A percentile compares a stretch with the other conserved stretches of the same genome.
Evolutionary conservation across 805 yeast genomes (phyloP).

Genomic region (Yarrowia sp.): DNA sequence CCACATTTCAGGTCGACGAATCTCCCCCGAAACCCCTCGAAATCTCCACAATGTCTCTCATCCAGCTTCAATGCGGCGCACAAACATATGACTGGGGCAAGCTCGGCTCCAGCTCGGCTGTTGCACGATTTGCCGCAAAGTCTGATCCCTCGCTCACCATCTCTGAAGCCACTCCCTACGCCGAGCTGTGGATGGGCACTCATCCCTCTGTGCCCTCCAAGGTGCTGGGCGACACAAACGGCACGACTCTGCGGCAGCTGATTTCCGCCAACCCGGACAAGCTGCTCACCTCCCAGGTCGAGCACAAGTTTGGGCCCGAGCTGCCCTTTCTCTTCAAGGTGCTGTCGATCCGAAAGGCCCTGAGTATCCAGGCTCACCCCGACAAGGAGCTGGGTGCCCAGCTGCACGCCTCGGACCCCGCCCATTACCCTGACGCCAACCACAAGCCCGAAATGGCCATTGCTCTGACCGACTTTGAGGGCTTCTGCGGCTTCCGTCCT

Average conservation of each 20-base stretch:
- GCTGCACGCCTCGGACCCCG: constrained; percentile 83
- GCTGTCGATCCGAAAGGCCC: constrained; percentile 87
- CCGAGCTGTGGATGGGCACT: constrained; percentile 99
- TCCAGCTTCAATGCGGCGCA: constrained; percentile 52
- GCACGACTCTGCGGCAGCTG: constrained; percentile 67
- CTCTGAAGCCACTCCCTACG: constrained; percentile 84
- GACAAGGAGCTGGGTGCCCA: constrained; percentile 82
- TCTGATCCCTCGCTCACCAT: constrained; percentile 68
- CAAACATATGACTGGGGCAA: constrained; percentile 90
- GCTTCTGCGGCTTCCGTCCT: constrained; percentile 98
- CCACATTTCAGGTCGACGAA: neutral
- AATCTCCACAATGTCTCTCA: constrained; percentile 40
- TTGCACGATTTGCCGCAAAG: constrained; percentile 81
- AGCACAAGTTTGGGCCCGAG: constrained; percentile 74
- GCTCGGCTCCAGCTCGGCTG: constrained; percentile 82
- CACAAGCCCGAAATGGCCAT: constrained; percentile 99
- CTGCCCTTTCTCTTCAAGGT: constrained; percentile 95
- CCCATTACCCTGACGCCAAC: constrained; percentile 95
- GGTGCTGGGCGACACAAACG: constrained; percentile 56
- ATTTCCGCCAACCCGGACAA: constrained; percentile 63
- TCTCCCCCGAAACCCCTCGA: neutral
- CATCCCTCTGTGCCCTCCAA: constrained; percentile 89
- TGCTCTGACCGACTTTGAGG: constrained; percentile 95
- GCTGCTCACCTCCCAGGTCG: constrained; percentile 65
- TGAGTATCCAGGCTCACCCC: constrained; percentile 97